These are phyloP conservation scores for Berkeleyomyces rouxiae DNA, from an alignment of 2,329 filamentous ascomycete species.

Conservation along the genomic window DNA sequence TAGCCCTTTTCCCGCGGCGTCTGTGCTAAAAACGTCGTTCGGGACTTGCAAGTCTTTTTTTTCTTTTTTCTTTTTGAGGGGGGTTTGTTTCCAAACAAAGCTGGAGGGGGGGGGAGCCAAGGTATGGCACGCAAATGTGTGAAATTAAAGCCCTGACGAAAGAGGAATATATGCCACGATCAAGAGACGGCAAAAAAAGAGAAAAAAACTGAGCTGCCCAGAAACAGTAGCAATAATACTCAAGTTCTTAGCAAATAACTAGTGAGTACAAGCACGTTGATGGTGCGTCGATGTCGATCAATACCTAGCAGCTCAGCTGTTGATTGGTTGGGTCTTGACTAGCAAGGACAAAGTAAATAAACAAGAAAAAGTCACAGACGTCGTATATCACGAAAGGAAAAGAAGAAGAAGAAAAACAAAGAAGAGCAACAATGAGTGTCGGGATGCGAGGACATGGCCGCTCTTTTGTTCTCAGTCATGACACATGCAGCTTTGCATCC, in stretches of 20 bases:
- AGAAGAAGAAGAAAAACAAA: neutral
- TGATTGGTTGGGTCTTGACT: neutral
- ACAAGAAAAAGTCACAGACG: neutral
- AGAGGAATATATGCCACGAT: neutral
- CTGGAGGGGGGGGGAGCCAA: neutral
- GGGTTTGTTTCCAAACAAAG: neutral
- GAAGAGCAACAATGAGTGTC: neutral
- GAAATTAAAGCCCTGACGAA: neutral
- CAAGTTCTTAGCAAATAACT: too few species aligned
- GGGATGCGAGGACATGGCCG: too few species aligned
- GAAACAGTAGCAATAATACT: too few species aligned
- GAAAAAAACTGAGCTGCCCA: too few species aligned
- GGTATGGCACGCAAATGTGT: neutral
- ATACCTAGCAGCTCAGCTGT: too few species aligned
- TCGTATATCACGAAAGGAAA: neutral
- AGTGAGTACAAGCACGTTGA: too few species aligned
- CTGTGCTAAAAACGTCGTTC: conserved; percentile 1
- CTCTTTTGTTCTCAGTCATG: neutral
- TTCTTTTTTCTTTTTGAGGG: neutral
- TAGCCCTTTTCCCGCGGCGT: neutral
- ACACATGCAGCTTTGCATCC: neutral
- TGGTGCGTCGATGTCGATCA: too few species aligned
- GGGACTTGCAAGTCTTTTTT: neutral
- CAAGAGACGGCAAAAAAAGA: too few species aligned
- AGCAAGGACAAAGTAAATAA: neutral